Percentiles rank a stretch among this genome's conserved stretches.
Conservation (phyloP, 2,329 filamentous ascomycete genomes). For the Curvularia lunata region DNA sequence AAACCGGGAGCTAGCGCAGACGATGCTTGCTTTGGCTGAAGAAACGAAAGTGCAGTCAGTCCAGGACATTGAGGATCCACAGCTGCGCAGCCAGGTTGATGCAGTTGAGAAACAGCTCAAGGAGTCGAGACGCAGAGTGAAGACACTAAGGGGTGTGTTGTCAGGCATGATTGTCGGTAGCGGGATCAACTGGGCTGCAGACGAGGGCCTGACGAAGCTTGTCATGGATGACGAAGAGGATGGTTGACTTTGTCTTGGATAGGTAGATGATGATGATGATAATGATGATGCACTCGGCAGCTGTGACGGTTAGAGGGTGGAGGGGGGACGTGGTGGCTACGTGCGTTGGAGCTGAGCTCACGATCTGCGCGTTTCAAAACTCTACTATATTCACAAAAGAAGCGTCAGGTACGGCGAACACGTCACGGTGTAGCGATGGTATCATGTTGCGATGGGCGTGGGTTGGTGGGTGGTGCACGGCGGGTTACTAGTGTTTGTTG, state of each 20-base stretch:
- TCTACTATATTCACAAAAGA: not conserved
- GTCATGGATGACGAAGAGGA: constrained; percentile 71
- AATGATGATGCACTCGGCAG: not conserved
- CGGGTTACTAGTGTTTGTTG: constrained; percentile 19
- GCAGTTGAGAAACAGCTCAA: constrained; percentile 66
- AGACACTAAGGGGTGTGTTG: constrained; percentile 77
- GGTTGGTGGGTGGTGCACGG: not conserved
- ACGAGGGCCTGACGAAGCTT: constrained; percentile 70
- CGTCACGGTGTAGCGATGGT: not conserved
- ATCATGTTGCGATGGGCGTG: not conserved
- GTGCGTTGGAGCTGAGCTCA: not conserved
- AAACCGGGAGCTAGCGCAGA: constrained; percentile 68
- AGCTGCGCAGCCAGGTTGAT: constrained; percentile 62
- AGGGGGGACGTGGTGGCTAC: not conserved
- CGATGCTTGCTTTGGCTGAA: constrained; percentile 68
- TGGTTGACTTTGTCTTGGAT: constrained; percentile 18
- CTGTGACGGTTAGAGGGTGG: not conserved
- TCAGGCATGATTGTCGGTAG: constrained; percentile 81
- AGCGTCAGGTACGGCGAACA: not conserved
- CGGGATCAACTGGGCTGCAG: constrained; percentile 79
- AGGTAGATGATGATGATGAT: not conserved
- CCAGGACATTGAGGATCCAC: constrained; percentile 61
- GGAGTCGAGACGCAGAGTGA: constrained; percentile 70
- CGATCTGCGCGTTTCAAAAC: not conserved
- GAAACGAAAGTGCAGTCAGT: constrained; percentile 61